Conservation (phyloP, 352 stramenopile genomes). For the Globisporangium viniferum region DNA sequence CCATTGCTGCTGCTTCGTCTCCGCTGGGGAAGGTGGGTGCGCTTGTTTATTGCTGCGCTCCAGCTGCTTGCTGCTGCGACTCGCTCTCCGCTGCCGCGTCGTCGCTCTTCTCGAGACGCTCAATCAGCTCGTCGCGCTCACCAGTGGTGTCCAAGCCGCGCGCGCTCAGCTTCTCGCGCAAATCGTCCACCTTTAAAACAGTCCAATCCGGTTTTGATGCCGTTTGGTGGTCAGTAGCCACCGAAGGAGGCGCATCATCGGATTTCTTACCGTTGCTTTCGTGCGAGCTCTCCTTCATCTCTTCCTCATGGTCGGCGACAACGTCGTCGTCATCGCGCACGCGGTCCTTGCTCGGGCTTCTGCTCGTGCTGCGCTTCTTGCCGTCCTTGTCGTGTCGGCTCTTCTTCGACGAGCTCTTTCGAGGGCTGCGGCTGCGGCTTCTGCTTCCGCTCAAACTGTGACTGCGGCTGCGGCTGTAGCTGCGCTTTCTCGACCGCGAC, state of each 20-base stretch:
- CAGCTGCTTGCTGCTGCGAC: not conserved
- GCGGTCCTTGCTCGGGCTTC: constrained; percentile 12
- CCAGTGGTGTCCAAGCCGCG: constrained; percentile 15
- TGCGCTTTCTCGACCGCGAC: constrained; percentile 20
- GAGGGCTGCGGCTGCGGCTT: constrained; percentile 20
- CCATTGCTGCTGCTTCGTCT: not conserved
- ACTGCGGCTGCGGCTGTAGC: constrained; percentile 26
- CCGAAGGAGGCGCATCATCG: constrained; percentile 16
- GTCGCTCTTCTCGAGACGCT: constrained; percentile 10
- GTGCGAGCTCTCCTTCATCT: constrained; percentile 17
- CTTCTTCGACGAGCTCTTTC: constrained; percentile 21
- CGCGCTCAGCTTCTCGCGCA: constrained; percentile 20
- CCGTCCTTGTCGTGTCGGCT: constrained; percentile 13
- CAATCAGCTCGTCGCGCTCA: constrained; percentile 18
- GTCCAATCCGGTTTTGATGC: constrained; percentile 22
- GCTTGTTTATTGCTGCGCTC: constrained; percentile 2
- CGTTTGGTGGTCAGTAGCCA: constrained; percentile 13
- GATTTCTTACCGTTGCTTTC: constrained; percentile 22
- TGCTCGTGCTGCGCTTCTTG: constrained; percentile 22
- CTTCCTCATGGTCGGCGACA: constrained; percentile 12
- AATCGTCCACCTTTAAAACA: constrained; percentile 22
- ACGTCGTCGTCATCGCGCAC: not conserved
- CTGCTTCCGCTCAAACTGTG: constrained; percentile 32
- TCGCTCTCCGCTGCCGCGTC: not conserved
- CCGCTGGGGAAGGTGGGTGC: not conserved